Evolutionary conservation across 2,329 filamentous ascomycete genomes (phyloP), one percentile per base, ranked within the genome.

Genomic region (Colletotrichum salicis): DNA sequence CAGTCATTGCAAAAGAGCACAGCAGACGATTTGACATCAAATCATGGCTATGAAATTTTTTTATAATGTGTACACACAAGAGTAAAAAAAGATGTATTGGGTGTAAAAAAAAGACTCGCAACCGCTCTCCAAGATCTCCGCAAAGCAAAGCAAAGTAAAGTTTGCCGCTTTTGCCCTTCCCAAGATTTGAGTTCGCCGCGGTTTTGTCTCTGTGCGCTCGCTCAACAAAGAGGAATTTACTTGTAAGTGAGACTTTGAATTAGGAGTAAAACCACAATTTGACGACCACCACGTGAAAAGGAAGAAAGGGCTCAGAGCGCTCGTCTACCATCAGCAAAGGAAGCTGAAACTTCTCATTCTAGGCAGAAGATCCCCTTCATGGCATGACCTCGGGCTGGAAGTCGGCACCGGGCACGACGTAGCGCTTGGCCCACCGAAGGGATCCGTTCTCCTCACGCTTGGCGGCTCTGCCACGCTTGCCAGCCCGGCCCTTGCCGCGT

Each of bases 391-490:
- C 69, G 6, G 64, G 54, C 54, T 68, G 41, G 54, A 35, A 59
- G 27, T 71, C 69, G 54, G 54, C 69, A 8, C 55, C 58, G 45
- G 65, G 64, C 24, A 71, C 54, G 54, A 69, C 59, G 35, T 71
- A 69, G 45, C 69, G 69, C 65, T 45, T 71, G 59, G 69, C 69
- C 69, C 69, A 71, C 27, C 69, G 55, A 1, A 71, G 59, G 12
- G 31, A n/a, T 35, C 59, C 33, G 15, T 63, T 54, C 2, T 33
- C 45, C 6, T 62, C 52, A 31, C 29, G 61, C 22, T 57, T 64
- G 58, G 45, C 31, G 51, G 41, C 41, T 45, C 68, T 71, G 64
- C 33, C 48, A 19, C 58, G 61, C 33, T 62, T 35, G 57, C 63
- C 63, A 15, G 56, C 63, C 37, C 48, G 24, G 37, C 59, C 35